phyloP scores from a whole-genome alignment of 2,329 filamentous ascomycete species.

The Fusarium sororula region DNA sequence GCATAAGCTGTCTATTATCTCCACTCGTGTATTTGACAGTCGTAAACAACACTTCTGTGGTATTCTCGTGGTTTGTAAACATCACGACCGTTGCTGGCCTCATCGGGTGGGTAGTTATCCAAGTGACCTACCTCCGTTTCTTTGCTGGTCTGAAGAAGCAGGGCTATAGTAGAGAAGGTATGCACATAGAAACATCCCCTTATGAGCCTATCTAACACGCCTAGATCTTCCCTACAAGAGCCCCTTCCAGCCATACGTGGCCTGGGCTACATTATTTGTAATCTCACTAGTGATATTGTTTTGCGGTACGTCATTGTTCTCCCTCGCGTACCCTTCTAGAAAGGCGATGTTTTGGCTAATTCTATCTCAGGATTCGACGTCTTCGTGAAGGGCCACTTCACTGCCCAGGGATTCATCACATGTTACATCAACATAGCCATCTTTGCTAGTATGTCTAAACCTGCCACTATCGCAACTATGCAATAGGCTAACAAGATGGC shows the following conservation, averaged over 20 bases:
- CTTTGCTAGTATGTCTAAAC: not conserved
- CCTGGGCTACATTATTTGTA: not conserved
- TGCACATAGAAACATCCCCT: fast-evolving
- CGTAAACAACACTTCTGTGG: not conserved
- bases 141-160: not conserved
- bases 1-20: not conserved
- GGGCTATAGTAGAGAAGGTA: not conserved
- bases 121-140: not conserved
- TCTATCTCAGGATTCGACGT: not conserved
- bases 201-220: fast-evolving
- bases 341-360: fast-evolving
- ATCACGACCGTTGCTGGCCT: not conserved
- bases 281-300: not conserved
- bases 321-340: fast-evolving
- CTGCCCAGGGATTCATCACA: not conserved
- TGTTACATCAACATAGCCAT: not conserved
- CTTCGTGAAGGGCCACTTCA: not conserved
- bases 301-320: not conserved
- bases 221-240: not conserved
- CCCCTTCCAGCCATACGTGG: not conserved
- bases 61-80: not conserved
- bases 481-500: not conserved
- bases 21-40: not conserved
- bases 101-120: not conserved
- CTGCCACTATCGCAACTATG: fast-evolving